phyloP scores from a whole-genome alignment of 345 rosid genomes.

The Rubroshorea leprosula region DNA sequence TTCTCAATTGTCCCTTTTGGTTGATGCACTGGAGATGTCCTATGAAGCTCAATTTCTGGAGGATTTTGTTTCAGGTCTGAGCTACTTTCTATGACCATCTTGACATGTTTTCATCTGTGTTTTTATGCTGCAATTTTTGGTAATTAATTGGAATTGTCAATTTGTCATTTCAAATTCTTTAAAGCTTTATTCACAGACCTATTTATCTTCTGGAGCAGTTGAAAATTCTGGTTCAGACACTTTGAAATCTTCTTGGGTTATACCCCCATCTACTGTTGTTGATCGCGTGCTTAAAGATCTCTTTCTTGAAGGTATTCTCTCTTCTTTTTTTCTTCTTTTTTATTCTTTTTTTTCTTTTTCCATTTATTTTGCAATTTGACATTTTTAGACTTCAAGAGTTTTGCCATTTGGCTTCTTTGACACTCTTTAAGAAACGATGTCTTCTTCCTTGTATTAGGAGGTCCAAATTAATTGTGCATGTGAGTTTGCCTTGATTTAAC shows the following conservation, averaged over 20 bases:
- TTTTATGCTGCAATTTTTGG: slow-evolving; percentile 14
- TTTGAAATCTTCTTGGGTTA: slow-evolving; percentile 62
- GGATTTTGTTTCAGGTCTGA: slow-evolving; percentile 87
- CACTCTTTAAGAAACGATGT: too few species aligned
- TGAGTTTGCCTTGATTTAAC: too few species aligned
- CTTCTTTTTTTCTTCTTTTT: slow-evolving; percentile 1
- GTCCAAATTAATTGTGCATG: too few species aligned
- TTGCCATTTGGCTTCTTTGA: too few species aligned
- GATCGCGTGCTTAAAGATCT: slow-evolving; percentile 95
- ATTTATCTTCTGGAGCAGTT: slow-evolving; percentile 38
- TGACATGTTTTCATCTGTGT: slow-evolving; percentile 8
- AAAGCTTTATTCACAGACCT: background rate
- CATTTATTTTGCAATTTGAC: background rate
- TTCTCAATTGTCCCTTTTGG: slow-evolving; percentile 72
- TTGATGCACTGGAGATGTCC: slow-evolving; percentile 65
- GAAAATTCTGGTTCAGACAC: slow-evolving; percentile 64
- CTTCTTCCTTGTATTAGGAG: too few species aligned
- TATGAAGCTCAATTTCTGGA: slow-evolving; percentile 82
- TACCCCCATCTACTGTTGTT: slow-evolving; percentile 79
- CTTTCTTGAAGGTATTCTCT: slow-evolving; percentile 64
- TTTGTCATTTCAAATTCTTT: slow-evolving; percentile 7
- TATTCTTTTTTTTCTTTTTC: background rate
- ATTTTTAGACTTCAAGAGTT: background rate
- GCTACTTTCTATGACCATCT: slow-evolving; percentile 12
- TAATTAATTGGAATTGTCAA: slow-evolving; percentile 14